phyloP scores from a whole-genome alignment of 257 asterid species.

The Parsonsia alboflavescens region DNA sequence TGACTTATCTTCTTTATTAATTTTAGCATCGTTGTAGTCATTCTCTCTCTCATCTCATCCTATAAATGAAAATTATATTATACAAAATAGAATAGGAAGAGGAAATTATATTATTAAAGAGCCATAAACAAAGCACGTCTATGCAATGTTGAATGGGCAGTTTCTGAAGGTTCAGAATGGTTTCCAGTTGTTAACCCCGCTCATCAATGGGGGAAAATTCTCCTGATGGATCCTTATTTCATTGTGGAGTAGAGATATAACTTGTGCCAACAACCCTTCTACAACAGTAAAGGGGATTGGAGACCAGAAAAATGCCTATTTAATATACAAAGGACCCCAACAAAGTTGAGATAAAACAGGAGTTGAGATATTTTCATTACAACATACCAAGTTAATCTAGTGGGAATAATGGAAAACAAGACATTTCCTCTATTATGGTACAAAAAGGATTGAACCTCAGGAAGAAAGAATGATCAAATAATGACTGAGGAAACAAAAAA shows the following conservation, averaged over 20 bases:
- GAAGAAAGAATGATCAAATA: slow-evolving; percentile 46
- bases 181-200: too few relatives aligned
- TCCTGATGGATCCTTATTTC: too few relatives aligned
- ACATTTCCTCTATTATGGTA: not conserved
- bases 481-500: slow-evolving; percentile 33
- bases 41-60: too few relatives aligned
- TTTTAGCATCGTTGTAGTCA: too few relatives aligned
- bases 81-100: not conserved
- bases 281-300: not conserved
- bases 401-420: not conserved
- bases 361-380: not conserved
- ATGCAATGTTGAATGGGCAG: too few relatives aligned
- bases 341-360: not conserved
- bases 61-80: too few relatives aligned
- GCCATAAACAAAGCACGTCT: too few relatives aligned
- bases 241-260: not conserved
- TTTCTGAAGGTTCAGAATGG: too few relatives aligned
- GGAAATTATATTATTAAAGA: too few relatives aligned
- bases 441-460: slow-evolving; percentile 18
- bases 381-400: not conserved
- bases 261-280: not conserved
- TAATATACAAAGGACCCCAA: not conserved
- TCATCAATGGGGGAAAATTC: too few relatives aligned
- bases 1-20: too few relatives aligned
- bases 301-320: not conserved